phyloP scores from a whole-genome alignment of 805 yeast genomes.

The Candida vartiovaarae region DNA sequence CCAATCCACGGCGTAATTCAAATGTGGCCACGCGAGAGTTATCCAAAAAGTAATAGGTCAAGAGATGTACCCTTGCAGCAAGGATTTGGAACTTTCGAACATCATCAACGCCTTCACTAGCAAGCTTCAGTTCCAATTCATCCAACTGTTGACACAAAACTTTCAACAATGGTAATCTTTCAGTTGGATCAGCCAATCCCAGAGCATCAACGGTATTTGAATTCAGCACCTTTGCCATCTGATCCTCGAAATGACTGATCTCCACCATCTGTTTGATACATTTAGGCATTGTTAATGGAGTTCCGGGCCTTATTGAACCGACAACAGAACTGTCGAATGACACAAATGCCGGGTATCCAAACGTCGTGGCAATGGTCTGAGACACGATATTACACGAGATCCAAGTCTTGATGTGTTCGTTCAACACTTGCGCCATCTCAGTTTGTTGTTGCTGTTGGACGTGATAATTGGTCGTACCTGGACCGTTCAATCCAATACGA shows the following conservation, averaged over 20 bases:
- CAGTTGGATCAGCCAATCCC: constrained; percentile 60
- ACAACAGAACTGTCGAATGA: constrained; percentile 70
- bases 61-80: constrained; percentile 73
- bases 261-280: constrained; percentile 67
- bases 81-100: constrained; percentile 61
- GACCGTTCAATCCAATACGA: constrained; percentile 83
- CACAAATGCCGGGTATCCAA: constrained; percentile 92
- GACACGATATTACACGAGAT: constrained; percentile 86
- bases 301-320: constrained; percentile 42
- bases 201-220: constrained; percentile 60
- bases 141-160: constrained; percentile 67
- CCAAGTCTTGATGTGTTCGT: constrained; percentile 89
- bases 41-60: constrained; percentile 77
- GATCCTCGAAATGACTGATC: constrained; percentile 81
- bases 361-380: constrained; percentile 83
- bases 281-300: constrained; percentile 23
- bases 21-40: constrained; percentile 32
- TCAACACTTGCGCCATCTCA: constrained; percentile 31
- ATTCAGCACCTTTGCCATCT: constrained; percentile 69
- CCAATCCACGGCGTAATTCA: constrained; percentile 66
- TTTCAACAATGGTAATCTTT: constrained; percentile 66
- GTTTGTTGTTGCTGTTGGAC: constrained; percentile 31
- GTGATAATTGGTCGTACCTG: constrained; percentile 44
- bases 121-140: constrained; percentile 59
- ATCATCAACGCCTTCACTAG: constrained; percentile 49